Percentiles rank a stretch among this genome's conserved stretches.
Evolutionary conservation across 2,329 filamentous ascomycete species (phyloP).

Genomic region (Xylaria sp.): DNA sequence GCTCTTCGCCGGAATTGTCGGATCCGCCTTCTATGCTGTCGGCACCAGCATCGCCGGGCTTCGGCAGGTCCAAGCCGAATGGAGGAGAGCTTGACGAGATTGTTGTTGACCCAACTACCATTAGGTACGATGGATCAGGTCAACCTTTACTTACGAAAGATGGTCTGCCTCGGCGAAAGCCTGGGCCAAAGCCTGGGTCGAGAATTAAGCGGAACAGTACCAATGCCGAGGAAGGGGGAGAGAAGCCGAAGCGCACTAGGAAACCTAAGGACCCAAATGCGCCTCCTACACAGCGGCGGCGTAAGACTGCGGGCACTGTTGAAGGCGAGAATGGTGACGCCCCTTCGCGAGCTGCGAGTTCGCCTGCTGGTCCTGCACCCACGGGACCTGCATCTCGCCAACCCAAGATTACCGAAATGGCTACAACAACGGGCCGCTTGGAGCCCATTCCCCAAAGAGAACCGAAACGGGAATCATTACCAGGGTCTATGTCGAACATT

Average conservation of each 20-base stretch:
- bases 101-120: constrained; percentile 50
- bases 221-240: constrained; percentile 52
- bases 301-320: constrained; percentile 59
- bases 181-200: constrained; percentile 72
- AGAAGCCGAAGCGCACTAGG: constrained; percentile 64
- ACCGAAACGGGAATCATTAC: constrained; percentile 63
- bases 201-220: constrained; percentile 57
- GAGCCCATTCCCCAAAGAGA: constrained; percentile 57
- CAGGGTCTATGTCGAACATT: constrained; percentile 66
- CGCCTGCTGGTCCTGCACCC: constrained; percentile 36
- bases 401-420: constrained; percentile 56
- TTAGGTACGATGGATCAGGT: constrained; percentile 49
- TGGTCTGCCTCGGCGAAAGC: constrained; percentile 70
- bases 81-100: constrained; percentile 49
- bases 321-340: constrained; percentile 49
- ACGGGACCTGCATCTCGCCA: constrained; percentile 51
- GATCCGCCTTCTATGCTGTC: constrained; percentile 51
- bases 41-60: constrained; percentile 47
- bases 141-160: constrained; percentile 65
- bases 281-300: constrained; percentile 64
- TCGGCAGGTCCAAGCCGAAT: constrained; percentile 42
- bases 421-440: constrained; percentile 43
- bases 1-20: constrained; percentile 51
- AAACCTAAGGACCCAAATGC: constrained; percentile 71
- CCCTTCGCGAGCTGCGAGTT: constrained; percentile 44